These are phyloP conservation scores for Kitagawia praeruptora DNA, from an alignment of 129 eudicot genomes.

Conservation along the genomic window DNA sequence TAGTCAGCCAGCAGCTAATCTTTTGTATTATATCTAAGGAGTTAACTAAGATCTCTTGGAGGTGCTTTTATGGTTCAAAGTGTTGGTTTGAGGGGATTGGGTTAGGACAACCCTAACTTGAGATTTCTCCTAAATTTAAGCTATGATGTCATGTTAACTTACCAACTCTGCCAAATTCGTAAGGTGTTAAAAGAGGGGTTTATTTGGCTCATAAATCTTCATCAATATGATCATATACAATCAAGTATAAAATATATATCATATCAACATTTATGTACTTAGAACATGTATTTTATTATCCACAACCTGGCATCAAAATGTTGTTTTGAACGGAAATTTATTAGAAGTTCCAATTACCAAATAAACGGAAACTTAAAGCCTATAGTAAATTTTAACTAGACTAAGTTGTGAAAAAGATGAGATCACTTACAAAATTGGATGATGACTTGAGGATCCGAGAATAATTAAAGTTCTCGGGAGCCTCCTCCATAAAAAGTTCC, in stretches of 20 bases:
- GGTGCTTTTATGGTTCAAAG: not conserved
- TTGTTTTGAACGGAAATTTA: not conserved
- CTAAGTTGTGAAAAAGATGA: not conserved
- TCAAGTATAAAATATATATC: not conserved
- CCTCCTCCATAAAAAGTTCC: conserved; percentile 53
- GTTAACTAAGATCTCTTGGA: too few relatives aligned
- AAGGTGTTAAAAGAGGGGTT: not conserved
- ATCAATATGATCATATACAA: not conserved
- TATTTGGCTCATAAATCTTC: not conserved
- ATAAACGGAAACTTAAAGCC: not conserved
- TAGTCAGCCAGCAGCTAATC: not conserved
- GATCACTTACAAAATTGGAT: conserved; percentile 43
- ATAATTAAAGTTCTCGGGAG: conserved; percentile 34
- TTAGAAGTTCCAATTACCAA: not conserved
- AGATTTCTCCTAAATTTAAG: not conserved
- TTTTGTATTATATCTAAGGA: too few relatives aligned
- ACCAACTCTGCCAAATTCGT: not conserved
- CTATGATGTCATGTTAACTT: not conserved
- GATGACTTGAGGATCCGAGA: conserved; percentile 6
- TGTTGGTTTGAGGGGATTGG: not conserved
- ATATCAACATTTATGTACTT: not conserved
- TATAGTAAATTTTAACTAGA: not conserved
- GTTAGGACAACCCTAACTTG: not conserved
- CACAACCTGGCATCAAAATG: not conserved
- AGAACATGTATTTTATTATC: not conserved